Conservation (phyloP, 345 rosid genomes). For the Jatropha curcas region DNA sequence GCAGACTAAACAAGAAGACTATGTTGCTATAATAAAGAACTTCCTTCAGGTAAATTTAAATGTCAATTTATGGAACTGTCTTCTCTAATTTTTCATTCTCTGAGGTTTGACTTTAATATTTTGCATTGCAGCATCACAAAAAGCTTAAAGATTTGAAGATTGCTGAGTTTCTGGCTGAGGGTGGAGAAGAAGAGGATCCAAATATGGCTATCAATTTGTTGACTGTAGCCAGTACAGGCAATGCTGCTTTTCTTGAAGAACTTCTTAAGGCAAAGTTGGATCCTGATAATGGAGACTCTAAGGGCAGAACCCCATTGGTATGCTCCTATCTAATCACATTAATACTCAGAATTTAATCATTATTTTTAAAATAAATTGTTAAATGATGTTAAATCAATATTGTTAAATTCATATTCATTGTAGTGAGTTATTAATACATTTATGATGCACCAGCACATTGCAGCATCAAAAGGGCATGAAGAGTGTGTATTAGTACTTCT, state of each 20-base stretch:
- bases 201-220: constrained; percentile 53
- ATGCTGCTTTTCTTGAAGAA: constrained; percentile 79
- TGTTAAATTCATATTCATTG: too few species aligned
- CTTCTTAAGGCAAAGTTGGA: constrained; percentile 78
- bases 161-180: constrained; percentile 42
- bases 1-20: constrained; percentile 67
- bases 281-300: constrained; percentile 63
- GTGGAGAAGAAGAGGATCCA: constrained; percentile 47
- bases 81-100: background rate
- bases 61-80: too few species aligned
- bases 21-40: constrained; percentile 64
- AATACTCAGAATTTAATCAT: background rate
- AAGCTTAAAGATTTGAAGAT: constrained; percentile 52
- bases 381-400: too few species aligned
- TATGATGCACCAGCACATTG: constrained; percentile 63
- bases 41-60: constrained; percentile 50
- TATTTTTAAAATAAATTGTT: too few species aligned
- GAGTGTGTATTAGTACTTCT: constrained; percentile 75
- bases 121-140: constrained; percentile 56
- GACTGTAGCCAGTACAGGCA: constrained; percentile 57
- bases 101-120: background rate
- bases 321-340: background rate
- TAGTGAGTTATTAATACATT: background rate
- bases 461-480: constrained; percentile 84
- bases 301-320: constrained; percentile 85